phyloP scores from a whole-genome alignment of 2,329 filamentous ascomycete genomes.

The Cordyceps militaris region DNA sequence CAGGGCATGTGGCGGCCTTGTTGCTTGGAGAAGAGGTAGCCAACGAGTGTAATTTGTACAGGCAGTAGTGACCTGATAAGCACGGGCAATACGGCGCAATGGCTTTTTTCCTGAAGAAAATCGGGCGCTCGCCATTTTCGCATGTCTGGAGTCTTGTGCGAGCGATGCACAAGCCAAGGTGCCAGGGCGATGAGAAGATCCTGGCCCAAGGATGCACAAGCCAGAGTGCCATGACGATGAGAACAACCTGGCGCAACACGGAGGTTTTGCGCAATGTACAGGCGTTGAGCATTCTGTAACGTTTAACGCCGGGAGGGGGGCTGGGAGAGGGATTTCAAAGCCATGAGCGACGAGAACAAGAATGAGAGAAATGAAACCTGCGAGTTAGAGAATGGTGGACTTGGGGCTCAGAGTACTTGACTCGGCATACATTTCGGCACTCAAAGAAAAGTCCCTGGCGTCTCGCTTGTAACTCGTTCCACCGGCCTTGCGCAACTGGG shows the following conservation, averaged over 20 bases:
- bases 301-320: neutral
- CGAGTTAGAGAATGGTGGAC: conserved; percentile 5
- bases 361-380: neutral
- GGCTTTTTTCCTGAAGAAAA: too few relatives aligned
- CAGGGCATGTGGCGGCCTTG: neutral
- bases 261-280: neutral
- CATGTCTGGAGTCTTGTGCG: neutral
- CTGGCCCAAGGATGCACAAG: neutral
- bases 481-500: neutral
- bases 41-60: too few relatives aligned
- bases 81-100: too few relatives aligned
- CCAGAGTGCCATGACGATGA: neutral
- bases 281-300: neutral
- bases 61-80: too few relatives aligned
- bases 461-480: conserved; percentile 2
- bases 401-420: neutral
- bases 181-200: too few relatives aligned
- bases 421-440: neutral
- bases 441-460: neutral
- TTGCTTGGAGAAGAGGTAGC: neutral
- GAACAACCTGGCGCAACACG: neutral
- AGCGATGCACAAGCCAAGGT: neutral
- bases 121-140: neutral
- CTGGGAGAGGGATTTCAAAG: neutral
- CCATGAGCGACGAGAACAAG: neutral